phyloP scores from a whole-genome alignment of 805 yeast species.

The Peterozyma toletana region DNA sequence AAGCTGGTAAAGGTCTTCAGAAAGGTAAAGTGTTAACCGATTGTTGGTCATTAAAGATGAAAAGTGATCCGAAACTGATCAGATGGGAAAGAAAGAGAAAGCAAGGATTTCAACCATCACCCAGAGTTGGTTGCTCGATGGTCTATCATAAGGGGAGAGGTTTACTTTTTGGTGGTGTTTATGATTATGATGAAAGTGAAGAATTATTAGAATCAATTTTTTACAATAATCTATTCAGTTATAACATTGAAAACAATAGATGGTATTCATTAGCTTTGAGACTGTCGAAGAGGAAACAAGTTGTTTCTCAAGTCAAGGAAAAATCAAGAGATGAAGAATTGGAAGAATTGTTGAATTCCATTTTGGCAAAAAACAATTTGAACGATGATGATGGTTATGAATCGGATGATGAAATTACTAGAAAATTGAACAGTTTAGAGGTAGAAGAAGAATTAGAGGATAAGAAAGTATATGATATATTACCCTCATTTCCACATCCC shows the following conservation, averaged over 20 bases:
- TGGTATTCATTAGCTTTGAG: slow-evolving; percentile 75
- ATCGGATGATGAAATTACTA: slow-evolving; percentile 27
- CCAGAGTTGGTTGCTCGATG: slow-evolving; percentile 93
- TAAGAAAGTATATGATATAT: slow-evolving; percentile 44
- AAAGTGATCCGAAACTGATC: slow-evolving; percentile 64
- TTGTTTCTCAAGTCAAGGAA: slow-evolving; percentile 29
- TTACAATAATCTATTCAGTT: slow-evolving; percentile 73
- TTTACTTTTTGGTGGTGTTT: slow-evolving; percentile 90
- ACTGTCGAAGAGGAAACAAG: slow-evolving; percentile 46
- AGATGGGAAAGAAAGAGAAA: slow-evolving; percentile 88
- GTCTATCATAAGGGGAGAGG: slow-evolving; percentile 89
- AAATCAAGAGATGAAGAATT: slow-evolving; percentile 69
- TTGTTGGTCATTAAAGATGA: slow-evolving; percentile 84
- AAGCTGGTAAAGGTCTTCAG: slow-evolving; percentile 80
- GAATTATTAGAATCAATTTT: slow-evolving; percentile 82
- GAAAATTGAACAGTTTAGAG: slow-evolving; percentile 24
- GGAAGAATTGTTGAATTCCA: slow-evolving; percentile 71
- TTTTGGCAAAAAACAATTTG: slow-evolving; percentile 66
- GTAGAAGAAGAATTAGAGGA: slow-evolving; percentile 30
- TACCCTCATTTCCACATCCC: slow-evolving; percentile 72
- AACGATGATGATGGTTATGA: slow-evolving; percentile 42
- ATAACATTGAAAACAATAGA: slow-evolving; percentile 78
- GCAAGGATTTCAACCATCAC: slow-evolving; percentile 85
- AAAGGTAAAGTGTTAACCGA: slow-evolving; percentile 88
- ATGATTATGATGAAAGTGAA: slow-evolving; percentile 91